phyloP scores from a whole-genome alignment of 1,284 basidiomycete species.

The Trametes pubescens region DNA sequence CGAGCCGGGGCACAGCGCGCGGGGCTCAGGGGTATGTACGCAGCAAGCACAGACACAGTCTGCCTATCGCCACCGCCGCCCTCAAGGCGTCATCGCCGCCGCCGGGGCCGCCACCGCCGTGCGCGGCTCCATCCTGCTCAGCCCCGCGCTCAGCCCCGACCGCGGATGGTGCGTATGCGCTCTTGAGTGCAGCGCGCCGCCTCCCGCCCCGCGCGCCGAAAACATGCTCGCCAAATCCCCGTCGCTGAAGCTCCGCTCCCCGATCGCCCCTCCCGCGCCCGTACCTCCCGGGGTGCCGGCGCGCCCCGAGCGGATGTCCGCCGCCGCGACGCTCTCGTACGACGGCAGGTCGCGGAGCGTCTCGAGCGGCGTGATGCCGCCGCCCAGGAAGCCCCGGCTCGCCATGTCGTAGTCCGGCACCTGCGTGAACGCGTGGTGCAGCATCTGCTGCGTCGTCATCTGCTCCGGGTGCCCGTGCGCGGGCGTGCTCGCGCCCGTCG shows the following conservation, averaged over 20 bases:
- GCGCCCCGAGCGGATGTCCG: constrained; percentile 26
- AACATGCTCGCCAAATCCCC: constrained; percentile 40
- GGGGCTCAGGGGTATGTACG: too few species aligned
- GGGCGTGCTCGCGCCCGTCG: constrained; percentile 31
- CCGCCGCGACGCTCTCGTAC: constrained; percentile 68
- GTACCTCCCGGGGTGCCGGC: constrained; percentile 17
- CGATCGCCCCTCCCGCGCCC: constrained; percentile 28
- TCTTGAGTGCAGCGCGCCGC: not conserved
- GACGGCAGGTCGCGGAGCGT: constrained; percentile 79
- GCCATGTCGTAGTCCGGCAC: constrained; percentile 89
- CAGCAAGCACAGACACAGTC: constrained; percentile 1
- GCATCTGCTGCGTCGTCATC: constrained; percentile 49
- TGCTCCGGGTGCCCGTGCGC: constrained; percentile 37
- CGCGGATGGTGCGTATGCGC: constrained; percentile 2
- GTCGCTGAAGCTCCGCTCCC: constrained; percentile 41
- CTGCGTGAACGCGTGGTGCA: constrained; percentile 70
- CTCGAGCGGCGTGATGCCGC: constrained; percentile 84
- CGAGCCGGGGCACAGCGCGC: too few species aligned
- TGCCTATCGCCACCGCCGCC: constrained; percentile 1
- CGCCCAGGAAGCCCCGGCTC: constrained; percentile 76
- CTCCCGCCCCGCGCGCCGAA: constrained; percentile 23
- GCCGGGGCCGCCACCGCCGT: not conserved
- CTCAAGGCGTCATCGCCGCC: constrained; percentile 17
- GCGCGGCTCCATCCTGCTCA: constrained; percentile 9
- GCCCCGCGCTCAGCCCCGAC: constrained; percentile 16